Base-by-base conservation (phyloP, 129 eudicot genomes). In the Tagetes patula region DNA sequence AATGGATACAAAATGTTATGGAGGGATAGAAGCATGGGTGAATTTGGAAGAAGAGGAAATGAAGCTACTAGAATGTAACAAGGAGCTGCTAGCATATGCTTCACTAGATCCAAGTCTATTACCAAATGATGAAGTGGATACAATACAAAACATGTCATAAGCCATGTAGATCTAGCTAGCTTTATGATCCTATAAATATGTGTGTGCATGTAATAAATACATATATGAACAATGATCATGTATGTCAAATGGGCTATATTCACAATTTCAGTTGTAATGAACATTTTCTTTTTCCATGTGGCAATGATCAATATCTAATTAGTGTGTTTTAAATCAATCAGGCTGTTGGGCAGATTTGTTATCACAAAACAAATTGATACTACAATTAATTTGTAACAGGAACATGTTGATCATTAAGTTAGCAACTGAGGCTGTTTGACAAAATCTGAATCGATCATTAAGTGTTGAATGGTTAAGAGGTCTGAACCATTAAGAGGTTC, bases 21-120 rank as follows among this genome's bases (percentile, higher is more conserved):
- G 80, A 2, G 87, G 80, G 1, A 69, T 84, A 7, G 87, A 84
- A 68, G 87, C 87, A 30, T 76, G 71, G 74, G 71, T 84, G 5
- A 80, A 52, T 69, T 50, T 80, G 75, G 37, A 20, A 31, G 68
- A 72, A 72, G 65, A 72, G 5, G 72, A 80, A 40, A 56, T 77
- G 60, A 39, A 38, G 31, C 14, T 37, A 45, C 61, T 71, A 42
- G 70, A 79, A 50, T 30, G 8, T n/a, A 72, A 80, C 40, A 20
- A 2, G 6, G 71, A 61, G 76, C 34, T 74, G 3, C 67, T 80
- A 6, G 64, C 67, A n/a, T 65, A 40, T 75, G 58, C 73, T 75
- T 65, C 46, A 5, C 13, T 75, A 14, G 65, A 75, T 50, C 73
- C 79, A 50, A 65, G 79, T 54, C 54, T 70, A 38, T 53, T 74